phyloP scores from a whole-genome alignment of 2,329 filamentous ascomycete genomes.

The Monosporascus sp. region DNA sequence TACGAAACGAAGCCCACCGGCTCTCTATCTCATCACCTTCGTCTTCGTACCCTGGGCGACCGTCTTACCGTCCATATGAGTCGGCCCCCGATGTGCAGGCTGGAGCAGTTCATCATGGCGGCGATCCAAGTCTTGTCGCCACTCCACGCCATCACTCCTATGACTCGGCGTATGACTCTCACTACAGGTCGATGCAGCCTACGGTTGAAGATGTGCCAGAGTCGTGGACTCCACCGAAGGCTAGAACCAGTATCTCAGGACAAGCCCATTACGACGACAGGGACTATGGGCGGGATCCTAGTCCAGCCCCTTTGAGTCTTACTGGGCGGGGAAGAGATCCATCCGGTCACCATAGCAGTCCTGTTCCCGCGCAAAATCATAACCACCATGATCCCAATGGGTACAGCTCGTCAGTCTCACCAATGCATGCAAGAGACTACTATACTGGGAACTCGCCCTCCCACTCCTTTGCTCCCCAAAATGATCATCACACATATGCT shows the following conservation, averaged over 20 bases:
- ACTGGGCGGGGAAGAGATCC: constrained; percentile 29
- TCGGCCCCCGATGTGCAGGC: constrained; percentile 37
- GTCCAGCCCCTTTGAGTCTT: constrained; percentile 42
- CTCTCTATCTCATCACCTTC: constrained; percentile 37
- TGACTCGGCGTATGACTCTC: constrained; percentile 41
- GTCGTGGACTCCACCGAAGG: constrained; percentile 33
- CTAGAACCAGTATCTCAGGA: constrained; percentile 18
- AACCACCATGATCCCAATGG: constrained; percentile 24
- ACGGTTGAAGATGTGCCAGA: constrained; percentile 62
- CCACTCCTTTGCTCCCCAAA: constrained; percentile 18
- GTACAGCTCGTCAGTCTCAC: constrained; percentile 27
- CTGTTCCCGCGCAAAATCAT: constrained; percentile 19
- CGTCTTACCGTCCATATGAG: constrained; percentile 47
- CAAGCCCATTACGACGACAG: constrained; percentile 31
- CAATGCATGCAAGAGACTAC: constrained; percentile 30
- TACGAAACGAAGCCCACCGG: constrained; percentile 53
- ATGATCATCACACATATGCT: constrained; percentile 21
- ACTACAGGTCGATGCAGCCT: constrained; percentile 51
- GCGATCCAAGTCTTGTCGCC: constrained; percentile 31
- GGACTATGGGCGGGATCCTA: constrained; percentile 34
- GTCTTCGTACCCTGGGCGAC: constrained; percentile 46
- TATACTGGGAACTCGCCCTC: constrained; percentile 21
- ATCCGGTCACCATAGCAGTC: constrained; percentile 23
- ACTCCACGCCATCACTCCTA: constrained; percentile 46
- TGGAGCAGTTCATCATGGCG: constrained; percentile 22